These are phyloP conservation scores for Fusarium virguliforme DNA, from an alignment of 2,329 filamentous ascomycete species.

Conservation along the genomic window DNA sequence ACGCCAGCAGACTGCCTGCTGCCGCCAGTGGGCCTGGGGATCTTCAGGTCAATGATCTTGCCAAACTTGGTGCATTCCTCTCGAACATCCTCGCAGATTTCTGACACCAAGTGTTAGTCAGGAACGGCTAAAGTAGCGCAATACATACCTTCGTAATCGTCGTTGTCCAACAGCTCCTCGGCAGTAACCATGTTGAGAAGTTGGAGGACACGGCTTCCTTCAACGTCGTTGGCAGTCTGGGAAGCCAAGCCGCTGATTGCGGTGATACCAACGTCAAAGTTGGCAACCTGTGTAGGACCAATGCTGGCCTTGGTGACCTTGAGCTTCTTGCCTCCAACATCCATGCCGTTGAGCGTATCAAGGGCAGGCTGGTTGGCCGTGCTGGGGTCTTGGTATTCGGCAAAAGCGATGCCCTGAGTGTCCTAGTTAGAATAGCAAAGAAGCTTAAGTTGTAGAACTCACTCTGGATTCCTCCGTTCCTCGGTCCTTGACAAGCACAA, in stretches of 20 bases:
- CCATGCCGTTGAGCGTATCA: conserved; percentile 93
- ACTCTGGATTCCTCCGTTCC: conserved; percentile 90
- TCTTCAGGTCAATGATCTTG: conserved; percentile 87
- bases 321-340: conserved; percentile 87
- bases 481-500: conserved; percentile 89
- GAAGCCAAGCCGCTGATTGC: conserved; percentile 98
- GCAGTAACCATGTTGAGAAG: conserved; percentile 98
- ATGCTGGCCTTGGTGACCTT: conserved; percentile 92
- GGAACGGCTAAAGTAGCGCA: background rate
- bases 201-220: conserved; percentile 88
- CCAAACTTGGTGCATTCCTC: conserved; percentile 97
- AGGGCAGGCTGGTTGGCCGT: conserved; percentile 85
- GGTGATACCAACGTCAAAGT: conserved; percentile 95
- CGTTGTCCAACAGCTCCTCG: conserved; percentile 92
- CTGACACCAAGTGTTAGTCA: conserved; percentile 67
- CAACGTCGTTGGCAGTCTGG: conserved; percentile 83
- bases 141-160: conserved; percentile 90
- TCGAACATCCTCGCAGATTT: conserved; percentile 95
- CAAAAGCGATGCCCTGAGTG: conserved; percentile 93
- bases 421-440: conserved; percentile 50
- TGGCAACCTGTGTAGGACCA: conserved; percentile 91
- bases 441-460: conserved; percentile 57
- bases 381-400: conserved; percentile 87
- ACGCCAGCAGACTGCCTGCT: conserved; percentile 89
- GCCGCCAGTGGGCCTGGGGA: conserved; percentile 88